Conservation (phyloP, 2,329 filamentous ascomycete species). For the Fusarium coffeatum region DNA sequence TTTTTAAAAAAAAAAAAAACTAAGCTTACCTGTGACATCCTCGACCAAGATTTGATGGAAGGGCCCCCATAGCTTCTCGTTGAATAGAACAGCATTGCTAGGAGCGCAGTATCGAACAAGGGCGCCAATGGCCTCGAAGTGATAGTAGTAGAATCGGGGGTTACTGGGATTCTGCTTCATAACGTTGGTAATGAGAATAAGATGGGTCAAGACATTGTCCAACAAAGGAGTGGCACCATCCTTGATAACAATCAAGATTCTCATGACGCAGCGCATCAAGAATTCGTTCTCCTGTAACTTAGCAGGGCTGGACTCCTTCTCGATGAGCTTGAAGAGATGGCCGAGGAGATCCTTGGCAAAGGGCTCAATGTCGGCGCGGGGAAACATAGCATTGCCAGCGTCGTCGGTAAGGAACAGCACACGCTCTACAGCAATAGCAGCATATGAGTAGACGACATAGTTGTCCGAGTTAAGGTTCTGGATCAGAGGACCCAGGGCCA, state of each 20-base stretch:
- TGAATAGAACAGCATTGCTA: conserved; percentile 77
- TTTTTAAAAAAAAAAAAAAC: no score
- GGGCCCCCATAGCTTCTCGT: conserved; percentile 83
- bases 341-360: conserved; percentile 87
- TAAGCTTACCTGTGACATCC: conserved; percentile 79
- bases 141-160: conserved; percentile 97
- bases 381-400: conserved; percentile 80
- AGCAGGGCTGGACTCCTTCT: conserved; percentile 83
- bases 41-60: conserved; percentile 84
- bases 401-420: conserved; percentile 86
- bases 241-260: conserved; percentile 92
- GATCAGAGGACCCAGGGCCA: conserved; percentile 88
- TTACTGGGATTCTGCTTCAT: conserved; percentile 97
- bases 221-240: conserved; percentile 80
- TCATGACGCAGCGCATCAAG: conserved; percentile 98
- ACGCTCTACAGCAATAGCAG: conserved; percentile 94
- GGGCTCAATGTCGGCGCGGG: conserved; percentile 80
- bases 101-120: conserved; percentile 77
- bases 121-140: conserved; percentile 94
- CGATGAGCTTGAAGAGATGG: conserved; percentile 91
- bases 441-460: conserved; percentile 98
- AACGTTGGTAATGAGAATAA: conserved; percentile 89
- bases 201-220: conserved; percentile 82
- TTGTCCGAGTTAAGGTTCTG: conserved; percentile 90
- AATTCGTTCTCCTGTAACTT: conserved; percentile 99